Base-by-base conservation (phyloP, 306 rosid genomes). In the Vachellia collinsii region DNA sequence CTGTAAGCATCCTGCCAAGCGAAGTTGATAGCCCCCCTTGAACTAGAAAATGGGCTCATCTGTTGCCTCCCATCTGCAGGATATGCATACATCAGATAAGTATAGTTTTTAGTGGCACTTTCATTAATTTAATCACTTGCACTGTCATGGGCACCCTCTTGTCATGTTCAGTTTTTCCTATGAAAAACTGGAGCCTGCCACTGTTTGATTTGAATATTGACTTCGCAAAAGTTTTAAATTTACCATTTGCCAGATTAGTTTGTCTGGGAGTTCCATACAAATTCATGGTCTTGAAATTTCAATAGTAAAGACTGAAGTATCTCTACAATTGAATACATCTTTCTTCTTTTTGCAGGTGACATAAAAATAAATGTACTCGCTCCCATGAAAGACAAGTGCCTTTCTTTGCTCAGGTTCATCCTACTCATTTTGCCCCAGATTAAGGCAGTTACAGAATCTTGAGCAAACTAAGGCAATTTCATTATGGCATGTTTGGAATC, bases 31-130 rank as follows among this genome's bases (percentile, higher is more conserved):
- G 80, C 72, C 69, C 78, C 83, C 79, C 87, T 86, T 59, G 93
- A 69, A 86, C 67, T 85, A 62, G 61, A 77, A 62, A 70, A 66
- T 8, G 91, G 74, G 54, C 56, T 59, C 83, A 88, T 80, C 79
- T 82, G 88, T 83, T 85, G 94, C 83, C 85, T 88, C 80, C 64
- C 88, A 72, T 84, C 97, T 94, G 87, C 79, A 36, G 58, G 76
- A 70, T 29, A 65, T 34, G 53, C 14, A 64, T 17, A 76, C 54
- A 81, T 76, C 41, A 62, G 73, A 68, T 66, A 10, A 34, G 7
- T 41, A 69, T 37, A 25, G 42, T 44, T 39, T 29, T 39, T 62
- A 39, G 36, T 43, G 39, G 44, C 78, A 58, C 41, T 46, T 42
- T 22, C 79, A 64, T 13, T 64, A 62, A n/a, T 61, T 61, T 29